Evolutionary conservation across 176 grass and related monocot genomes (phyloP).

Genomic region (Ananas comosus): DNA sequence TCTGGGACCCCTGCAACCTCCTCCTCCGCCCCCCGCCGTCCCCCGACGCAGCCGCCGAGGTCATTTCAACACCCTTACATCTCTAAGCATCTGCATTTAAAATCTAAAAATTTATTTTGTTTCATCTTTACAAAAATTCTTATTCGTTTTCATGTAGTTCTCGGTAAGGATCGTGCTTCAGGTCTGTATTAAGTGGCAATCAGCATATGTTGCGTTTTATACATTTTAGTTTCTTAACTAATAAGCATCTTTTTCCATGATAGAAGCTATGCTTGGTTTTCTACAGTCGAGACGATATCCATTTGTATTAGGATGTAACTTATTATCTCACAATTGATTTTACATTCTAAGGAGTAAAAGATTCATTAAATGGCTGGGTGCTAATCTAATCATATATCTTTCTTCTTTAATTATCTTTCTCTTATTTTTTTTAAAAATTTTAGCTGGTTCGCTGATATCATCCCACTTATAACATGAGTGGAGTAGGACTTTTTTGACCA

Average conservation of each 20-base stretch:
- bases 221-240: conserved; percentile 7
- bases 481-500: too few relatives aligned
- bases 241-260: neutral
- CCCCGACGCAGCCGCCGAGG: neutral
- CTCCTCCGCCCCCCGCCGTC: neutral
- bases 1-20: conserved; percentile 1
- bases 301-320: neutral
- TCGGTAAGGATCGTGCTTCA: conserved; percentile 98
- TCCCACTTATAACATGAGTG: too few relatives aligned
- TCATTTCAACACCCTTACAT: too few relatives aligned
- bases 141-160: too few relatives aligned
- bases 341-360: neutral
- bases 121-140: conserved; percentile 6
- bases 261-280: neutral
- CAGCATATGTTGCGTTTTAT: neutral
- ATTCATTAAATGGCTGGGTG: neutral
- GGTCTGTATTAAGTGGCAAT: conserved; percentile 32
- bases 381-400: neutral
- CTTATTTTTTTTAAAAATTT: too few relatives aligned
- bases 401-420: too few relatives aligned
- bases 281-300: neutral
- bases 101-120: too few relatives aligned
- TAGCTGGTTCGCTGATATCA: too few relatives aligned
- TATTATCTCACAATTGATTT: neutral
- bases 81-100: too few relatives aligned